phyloP scores from a whole-genome alignment of 2,329 filamentous ascomycete genomes.

The Dactylellina cionopaga region DNA sequence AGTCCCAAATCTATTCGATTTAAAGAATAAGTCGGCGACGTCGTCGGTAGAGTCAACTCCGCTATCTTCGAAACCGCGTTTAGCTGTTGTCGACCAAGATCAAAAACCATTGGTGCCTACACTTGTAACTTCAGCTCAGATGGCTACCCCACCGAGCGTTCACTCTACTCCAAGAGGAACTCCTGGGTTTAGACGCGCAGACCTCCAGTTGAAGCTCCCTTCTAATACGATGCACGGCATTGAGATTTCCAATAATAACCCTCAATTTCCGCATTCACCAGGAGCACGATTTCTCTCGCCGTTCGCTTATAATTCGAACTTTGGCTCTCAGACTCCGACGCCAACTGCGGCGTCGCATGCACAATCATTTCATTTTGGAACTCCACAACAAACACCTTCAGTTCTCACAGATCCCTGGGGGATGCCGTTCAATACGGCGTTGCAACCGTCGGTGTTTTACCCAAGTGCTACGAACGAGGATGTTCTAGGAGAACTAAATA shows the following conservation, averaged over 20 bases:
- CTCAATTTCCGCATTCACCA: constrained; percentile 44
- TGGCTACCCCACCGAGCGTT: constrained; percentile 25
- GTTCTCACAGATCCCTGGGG: constrained; percentile 44
- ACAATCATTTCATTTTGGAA: constrained; percentile 33
- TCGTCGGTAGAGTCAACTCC: constrained; percentile 43
- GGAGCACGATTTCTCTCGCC: constrained; percentile 42
- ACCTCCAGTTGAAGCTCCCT: constrained; percentile 46
- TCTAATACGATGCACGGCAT: constrained; percentile 39
- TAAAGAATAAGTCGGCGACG: constrained; percentile 20
- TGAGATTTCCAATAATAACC: constrained; percentile 36
- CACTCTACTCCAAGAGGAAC: constrained; percentile 40
- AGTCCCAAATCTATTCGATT: constrained; percentile 34
- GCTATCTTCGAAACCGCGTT: constrained; percentile 23
- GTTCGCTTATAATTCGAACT: constrained; percentile 34
- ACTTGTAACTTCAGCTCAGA: constrained; percentile 23
- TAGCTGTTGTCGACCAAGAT: constrained; percentile 27
- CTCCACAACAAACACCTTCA: constrained; percentile 13
- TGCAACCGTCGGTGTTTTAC: constrained; percentile 45
- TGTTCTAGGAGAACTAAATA: constrained; percentile 28
- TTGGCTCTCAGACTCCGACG: constrained; percentile 46
- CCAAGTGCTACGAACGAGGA: constrained; percentile 45
- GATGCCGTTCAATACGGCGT: constrained; percentile 40
- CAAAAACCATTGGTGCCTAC: constrained; percentile 40
- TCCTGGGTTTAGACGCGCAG: constrained; percentile 44
- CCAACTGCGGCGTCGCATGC: constrained; percentile 45